Conservation (phyloP, 108 stramenopile species). For the Mediolabrus comicus region DNA sequence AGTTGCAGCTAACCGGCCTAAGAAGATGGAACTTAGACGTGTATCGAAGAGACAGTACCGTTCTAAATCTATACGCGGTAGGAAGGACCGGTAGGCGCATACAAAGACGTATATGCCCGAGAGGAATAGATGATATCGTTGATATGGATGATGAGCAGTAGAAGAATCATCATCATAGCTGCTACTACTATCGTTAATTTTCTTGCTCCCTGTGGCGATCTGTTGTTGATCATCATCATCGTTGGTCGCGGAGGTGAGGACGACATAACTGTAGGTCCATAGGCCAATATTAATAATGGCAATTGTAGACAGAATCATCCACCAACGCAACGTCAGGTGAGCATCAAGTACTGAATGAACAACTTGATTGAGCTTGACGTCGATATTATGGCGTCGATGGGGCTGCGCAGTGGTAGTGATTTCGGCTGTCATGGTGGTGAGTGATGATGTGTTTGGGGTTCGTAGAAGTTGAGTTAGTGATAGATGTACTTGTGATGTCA, state of each 20-base stretch:
- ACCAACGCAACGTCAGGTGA: constrained; percentile 12
- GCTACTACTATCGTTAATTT: neutral
- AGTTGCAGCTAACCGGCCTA: constrained; percentile 31
- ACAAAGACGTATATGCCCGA: constrained; percentile 43
- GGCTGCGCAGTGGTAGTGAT: too few species aligned
- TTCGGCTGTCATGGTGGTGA: too few species aligned
- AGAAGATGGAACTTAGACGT: constrained; percentile 33
- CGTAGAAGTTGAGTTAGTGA: too few species aligned
- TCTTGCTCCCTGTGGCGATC: neutral
- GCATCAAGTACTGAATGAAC: neutral
- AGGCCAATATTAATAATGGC: constrained; percentile 4
- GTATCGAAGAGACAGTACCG: constrained; percentile 46
- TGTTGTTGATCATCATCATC: neutral
- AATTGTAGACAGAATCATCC: neutral
- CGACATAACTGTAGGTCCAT: neutral
- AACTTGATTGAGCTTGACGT: too few species aligned
- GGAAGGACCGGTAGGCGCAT: constrained; percentile 42
- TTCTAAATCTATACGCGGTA: constrained; percentile 42
- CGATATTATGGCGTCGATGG: too few species aligned
- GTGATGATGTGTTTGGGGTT: too few species aligned
- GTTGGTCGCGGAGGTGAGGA: neutral
- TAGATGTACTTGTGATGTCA: too few species aligned
- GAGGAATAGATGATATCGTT: constrained; percentile 29
- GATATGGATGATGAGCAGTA: constrained; percentile 1
- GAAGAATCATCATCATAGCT: too few species aligned